These are phyloP conservation scores for Choricystis sp. DNA, from an alignment of 139 green algal species.

Conservation along the genomic window DNA sequence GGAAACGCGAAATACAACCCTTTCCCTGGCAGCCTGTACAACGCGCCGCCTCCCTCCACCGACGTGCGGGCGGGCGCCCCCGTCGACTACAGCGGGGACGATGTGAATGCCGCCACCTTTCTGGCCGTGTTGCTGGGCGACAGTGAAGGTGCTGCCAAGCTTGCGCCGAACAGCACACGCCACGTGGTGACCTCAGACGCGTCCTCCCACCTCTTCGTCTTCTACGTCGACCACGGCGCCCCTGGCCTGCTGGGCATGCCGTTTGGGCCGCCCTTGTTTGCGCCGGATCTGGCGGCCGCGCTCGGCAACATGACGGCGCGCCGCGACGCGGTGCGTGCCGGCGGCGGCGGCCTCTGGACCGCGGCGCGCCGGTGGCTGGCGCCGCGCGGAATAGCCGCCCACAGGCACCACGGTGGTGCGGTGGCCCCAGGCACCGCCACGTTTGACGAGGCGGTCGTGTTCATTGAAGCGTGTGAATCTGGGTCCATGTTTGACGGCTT, in stretches of 20 bases:
- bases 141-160: conserved; percentile 2
- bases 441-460: neutral
- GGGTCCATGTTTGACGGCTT: conserved; percentile 86
- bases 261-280: conserved; percentile 64
- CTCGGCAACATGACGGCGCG: conserved; percentile 24
- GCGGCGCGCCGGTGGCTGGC: neutral
- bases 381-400: neutral
- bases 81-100: conserved; percentile 65
- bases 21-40: conserved; percentile 70
- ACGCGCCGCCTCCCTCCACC: conserved; percentile 56
- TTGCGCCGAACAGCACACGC: conserved; percentile 13
- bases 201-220: conserved; percentile 69
- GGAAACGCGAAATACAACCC: conserved; percentile 58
- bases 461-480: conserved; percentile 85
- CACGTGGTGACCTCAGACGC: conserved; percentile 39
- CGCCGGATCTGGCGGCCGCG: conserved; percentile 57
- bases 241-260: conserved; percentile 85
- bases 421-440: neutral
- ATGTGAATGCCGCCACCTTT: conserved; percentile 71
- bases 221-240: conserved; percentile 49
- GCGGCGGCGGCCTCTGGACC: neutral
- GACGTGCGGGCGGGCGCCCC: conserved; percentile 72
- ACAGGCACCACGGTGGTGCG: neutral
- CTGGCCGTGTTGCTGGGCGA: conserved; percentile 69
- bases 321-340: conserved; percentile 9